Evolutionary conservation across 1,284 basidiomycete genomes (phyloP).

Genomic region (Microbotryum intermedium): DNA sequence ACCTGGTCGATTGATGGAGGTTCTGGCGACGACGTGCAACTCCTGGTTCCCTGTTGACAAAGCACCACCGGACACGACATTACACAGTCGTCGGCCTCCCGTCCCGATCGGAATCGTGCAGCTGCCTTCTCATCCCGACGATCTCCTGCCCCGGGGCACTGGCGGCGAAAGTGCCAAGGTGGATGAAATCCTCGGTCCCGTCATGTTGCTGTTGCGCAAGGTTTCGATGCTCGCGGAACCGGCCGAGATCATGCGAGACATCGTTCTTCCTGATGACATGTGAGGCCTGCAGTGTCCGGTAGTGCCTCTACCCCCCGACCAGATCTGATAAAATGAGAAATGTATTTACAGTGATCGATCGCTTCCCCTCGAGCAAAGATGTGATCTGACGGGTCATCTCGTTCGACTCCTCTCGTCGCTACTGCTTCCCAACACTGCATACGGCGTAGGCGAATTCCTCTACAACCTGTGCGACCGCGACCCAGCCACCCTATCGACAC

Average conservation of each 20-base stretch:
- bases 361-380: slow-evolving; percentile 57
- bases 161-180: slow-evolving; percentile 41
- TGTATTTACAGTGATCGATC: slow-evolving; percentile 54
- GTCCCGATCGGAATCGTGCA: neutral
- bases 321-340: neutral
- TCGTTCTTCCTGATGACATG: slow-evolving; percentile 62
- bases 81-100: neutral
- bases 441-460: slow-evolving; percentile 72
- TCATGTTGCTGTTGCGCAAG: slow-evolving; percentile 62
- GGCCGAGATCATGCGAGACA: slow-evolving; percentile 51
- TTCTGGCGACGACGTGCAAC: slow-evolving; percentile 16
- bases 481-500: slow-evolving; percentile 56
- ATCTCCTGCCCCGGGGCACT: slow-evolving; percentile 23
- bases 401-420: slow-evolving; percentile 66
- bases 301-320: neutral
- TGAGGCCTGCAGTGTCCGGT: slow-evolving; percentile 33
- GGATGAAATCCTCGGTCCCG: slow-evolving; percentile 67
- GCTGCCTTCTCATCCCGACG: slow-evolving; percentile 20
- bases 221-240: slow-evolving; percentile 56
- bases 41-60: slow-evolving; percentile 26
- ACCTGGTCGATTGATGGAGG: slow-evolving; percentile 23
- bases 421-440: slow-evolving; percentile 60
- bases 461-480: slow-evolving; percentile 70
- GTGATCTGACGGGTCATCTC: slow-evolving; percentile 65
- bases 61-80: slow-evolving; percentile 5